A percentile compares a stretch with the other conserved stretches of the same genome.
Conservation (phyloP, 2,329 filamentous ascomycete species). For the Cladosporium sp. region DNA sequence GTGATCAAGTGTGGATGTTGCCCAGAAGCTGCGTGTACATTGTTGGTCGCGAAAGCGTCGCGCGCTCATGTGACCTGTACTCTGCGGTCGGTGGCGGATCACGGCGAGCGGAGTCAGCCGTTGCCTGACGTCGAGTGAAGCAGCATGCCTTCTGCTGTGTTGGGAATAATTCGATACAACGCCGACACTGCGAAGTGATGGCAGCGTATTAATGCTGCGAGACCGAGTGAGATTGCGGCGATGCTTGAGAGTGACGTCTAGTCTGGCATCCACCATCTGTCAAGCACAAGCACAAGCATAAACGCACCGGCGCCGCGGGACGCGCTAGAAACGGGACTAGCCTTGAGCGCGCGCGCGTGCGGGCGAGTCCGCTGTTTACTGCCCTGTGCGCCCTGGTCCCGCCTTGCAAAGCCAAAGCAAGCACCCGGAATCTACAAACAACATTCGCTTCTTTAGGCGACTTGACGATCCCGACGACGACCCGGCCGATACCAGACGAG, state of each 20-base stretch:
- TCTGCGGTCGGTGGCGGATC: neutral
- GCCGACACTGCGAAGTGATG: too few relatives aligned
- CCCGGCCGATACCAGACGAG: neutral
- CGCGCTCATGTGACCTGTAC: slow-evolving; percentile 18
- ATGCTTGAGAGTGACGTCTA: too few relatives aligned
- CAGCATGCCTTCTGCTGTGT: too few relatives aligned
- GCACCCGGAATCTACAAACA: neutral
- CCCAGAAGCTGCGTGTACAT: neutral
- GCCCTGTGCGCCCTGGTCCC: neutral
- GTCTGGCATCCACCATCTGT: too few relatives aligned
- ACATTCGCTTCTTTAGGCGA: neutral
- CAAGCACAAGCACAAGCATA: too few relatives aligned
- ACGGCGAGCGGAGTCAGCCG: neutral
- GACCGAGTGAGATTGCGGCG: too few relatives aligned
- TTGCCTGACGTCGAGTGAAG: neutral
- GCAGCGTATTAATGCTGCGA: too few relatives aligned
- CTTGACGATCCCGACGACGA: neutral
- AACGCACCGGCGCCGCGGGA: too few relatives aligned
- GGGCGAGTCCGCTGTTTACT: too few relatives aligned
- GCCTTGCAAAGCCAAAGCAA: neutral
- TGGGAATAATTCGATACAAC: too few relatives aligned
- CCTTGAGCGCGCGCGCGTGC: too few relatives aligned
- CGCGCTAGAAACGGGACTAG: too few relatives aligned
- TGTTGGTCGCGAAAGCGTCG: slow-evolving; percentile 15
- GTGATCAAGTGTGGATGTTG: neutral